Conservation (phyloP, 106 monocot species). For the Chionographis japonica region DNA sequence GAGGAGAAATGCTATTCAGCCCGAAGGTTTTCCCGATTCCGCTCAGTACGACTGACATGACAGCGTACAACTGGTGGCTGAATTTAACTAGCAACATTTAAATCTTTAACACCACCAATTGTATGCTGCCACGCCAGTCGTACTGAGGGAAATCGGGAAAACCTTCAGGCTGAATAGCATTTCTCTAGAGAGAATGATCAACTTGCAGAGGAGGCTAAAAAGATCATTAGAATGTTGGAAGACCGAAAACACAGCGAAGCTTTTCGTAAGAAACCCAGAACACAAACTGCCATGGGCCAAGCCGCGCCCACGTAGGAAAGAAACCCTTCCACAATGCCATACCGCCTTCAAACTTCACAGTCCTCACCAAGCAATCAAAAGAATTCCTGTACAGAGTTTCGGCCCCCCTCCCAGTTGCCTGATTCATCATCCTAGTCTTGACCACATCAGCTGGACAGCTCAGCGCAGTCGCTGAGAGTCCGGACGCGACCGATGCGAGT, state of each 20-base stretch:
- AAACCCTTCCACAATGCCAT: slow-evolving; percentile 88
- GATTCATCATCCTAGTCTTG: slow-evolving; percentile 92
- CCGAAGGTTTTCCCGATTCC: too few relatives aligned
- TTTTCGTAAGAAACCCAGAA: slow-evolving; percentile 93
- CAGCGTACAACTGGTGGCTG: too few relatives aligned
- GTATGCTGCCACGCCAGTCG: too few relatives aligned
- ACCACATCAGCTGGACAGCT: slow-evolving; percentile 93
- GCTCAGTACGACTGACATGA: too few relatives aligned
- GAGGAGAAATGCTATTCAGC: too few relatives aligned
- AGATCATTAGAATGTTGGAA: slow-evolving; percentile 60
- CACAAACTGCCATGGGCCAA: slow-evolving; percentile 93
- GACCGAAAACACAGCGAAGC: slow-evolving; percentile 46
- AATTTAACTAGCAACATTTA: too few relatives aligned
- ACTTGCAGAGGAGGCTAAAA: background rate
- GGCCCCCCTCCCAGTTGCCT: slow-evolving; percentile 18
- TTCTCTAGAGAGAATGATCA: background rate
- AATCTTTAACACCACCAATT: too few relatives aligned
- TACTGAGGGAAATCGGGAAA: too few relatives aligned
- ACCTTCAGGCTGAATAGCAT: too few relatives aligned
- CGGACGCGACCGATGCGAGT: slow-evolving; percentile 74
- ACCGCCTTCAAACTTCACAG: slow-evolving; percentile 61
- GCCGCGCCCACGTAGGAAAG: slow-evolving; percentile 89
- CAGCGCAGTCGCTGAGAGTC: slow-evolving; percentile 64
- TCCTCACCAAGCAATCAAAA: slow-evolving; percentile 71
- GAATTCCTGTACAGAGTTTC: slow-evolving; percentile 44